Evolutionary conservation across 208 protist genomes (phyloP).

Genomic region (Wallacemonas collosoma): DNA sequence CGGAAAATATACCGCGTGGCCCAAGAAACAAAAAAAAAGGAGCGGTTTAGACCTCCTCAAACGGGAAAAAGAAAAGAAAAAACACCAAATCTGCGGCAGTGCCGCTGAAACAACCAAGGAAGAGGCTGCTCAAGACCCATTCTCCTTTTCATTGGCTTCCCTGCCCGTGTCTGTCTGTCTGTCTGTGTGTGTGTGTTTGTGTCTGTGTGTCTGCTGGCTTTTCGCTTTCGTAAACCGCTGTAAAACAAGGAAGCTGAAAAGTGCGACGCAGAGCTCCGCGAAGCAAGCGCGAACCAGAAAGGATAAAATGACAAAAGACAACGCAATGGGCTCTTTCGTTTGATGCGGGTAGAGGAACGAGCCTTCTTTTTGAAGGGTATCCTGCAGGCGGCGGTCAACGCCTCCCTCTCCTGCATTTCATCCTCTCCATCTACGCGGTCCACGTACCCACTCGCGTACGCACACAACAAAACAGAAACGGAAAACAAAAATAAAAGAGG

Average conservation of each 20-base stretch:
- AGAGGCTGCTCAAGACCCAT: too few relatives aligned
- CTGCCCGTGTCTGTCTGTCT: too few relatives aligned
- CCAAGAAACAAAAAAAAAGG: slow-evolving; percentile 15
- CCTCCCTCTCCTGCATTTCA: too few relatives aligned
- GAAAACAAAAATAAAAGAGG: not conserved
- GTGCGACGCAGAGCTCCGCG: not conserved
- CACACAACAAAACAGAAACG: not conserved
- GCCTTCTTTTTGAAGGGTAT: slow-evolving; percentile 13
- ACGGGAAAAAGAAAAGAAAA: slow-evolving; percentile 15
- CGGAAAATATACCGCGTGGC: not conserved
- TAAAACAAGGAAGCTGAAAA: too few relatives aligned
- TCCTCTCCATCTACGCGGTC: too few relatives aligned
- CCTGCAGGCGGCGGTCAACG: not conserved
- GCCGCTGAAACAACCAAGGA: too few relatives aligned
- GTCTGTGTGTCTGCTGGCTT: too few relatives aligned
- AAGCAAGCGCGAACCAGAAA: slow-evolving; percentile 17
- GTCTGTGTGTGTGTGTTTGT: too few relatives aligned
- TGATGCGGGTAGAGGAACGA: not conserved
- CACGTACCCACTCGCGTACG: not conserved
- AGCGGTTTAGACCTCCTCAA: not conserved
- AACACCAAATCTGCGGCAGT: not conserved
- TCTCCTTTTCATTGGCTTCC: too few relatives aligned
- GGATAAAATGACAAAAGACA: slow-evolving; percentile 9
- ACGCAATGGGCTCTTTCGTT: slow-evolving; percentile 19
- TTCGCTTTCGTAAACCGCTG: too few relatives aligned